phyloP scores from a whole-genome alignment of 371 early-diverging fungal genomes.

The Mucor sp. region DNA sequence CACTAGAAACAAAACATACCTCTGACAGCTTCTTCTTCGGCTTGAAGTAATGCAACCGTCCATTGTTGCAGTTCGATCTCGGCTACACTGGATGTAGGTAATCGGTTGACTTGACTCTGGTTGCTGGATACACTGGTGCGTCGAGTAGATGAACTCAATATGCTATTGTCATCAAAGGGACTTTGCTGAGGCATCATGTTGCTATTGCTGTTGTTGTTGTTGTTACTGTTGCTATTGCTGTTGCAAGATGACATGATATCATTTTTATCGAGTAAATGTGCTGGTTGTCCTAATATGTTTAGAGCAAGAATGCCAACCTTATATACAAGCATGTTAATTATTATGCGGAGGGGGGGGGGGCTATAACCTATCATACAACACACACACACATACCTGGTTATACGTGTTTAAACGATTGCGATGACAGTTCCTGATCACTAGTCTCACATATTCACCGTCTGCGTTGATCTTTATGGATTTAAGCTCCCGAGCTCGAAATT shows the following conservation, averaged over 20 bases:
- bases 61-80: conserved; percentile 49
- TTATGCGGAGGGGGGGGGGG: no score
- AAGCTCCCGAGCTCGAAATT: conserved; percentile 65
- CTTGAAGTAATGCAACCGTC: conserved; percentile 34
- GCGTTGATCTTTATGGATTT: conserved; percentile 76
- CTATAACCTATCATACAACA: no score
- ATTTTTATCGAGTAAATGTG: conserved; percentile 13
- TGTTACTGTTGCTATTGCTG: no score
- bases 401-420: conserved; percentile 73
- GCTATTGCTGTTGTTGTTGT: no score
- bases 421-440: conserved; percentile 72
- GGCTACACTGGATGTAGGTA: conserved; percentile 28
- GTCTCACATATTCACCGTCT: conserved; percentile 71
- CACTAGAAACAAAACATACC: conserved; percentile 26
- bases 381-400: conserved; percentile 60
- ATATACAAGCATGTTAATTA: no score
- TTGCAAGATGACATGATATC: conserved; percentile 6
- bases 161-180: conserved; percentile 38
- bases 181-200: conserved; percentile 10
- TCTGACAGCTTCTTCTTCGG: conserved; percentile 43
- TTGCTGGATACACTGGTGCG: conserved; percentile 50
- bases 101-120: conserved; percentile 29
- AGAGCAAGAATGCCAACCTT: conserved; percentile 67
- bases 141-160: conserved; percentile 46
- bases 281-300: conserved; percentile 54